phyloP scores from a whole-genome alignment of 495 filamentous ascomycete species.

The Bacidia gigantensis region DNA sequence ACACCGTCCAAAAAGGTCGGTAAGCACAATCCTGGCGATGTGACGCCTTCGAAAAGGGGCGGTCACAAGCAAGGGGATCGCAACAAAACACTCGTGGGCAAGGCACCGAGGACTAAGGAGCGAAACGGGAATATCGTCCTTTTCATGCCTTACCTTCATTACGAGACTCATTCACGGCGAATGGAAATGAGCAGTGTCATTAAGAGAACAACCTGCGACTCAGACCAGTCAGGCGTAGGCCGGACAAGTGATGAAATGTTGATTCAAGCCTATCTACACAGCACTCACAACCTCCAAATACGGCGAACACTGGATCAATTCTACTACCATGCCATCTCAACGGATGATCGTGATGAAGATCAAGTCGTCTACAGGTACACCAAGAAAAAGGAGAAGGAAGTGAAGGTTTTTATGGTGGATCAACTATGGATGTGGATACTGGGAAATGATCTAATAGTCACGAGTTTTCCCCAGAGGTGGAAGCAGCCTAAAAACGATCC shows the following conservation, averaged over 20 bases:
- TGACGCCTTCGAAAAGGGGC: conserved; percentile 16
- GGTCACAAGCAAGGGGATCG: conserved; percentile 19
- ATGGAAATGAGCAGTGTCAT: conserved; percentile 49
- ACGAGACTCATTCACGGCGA: conserved; percentile 44
- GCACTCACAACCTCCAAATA: conserved; percentile 45
- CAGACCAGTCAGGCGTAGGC: conserved; percentile 17
- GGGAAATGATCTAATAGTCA: conserved; percentile 51
- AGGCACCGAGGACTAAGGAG: conserved; percentile 14
- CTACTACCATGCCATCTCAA: conserved; percentile 60
- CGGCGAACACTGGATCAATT: conserved; percentile 59
- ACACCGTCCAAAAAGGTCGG: neutral
- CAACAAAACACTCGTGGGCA: conserved; percentile 25
- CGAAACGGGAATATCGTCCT: conserved; percentile 39
- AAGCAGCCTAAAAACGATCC: conserved; percentile 55
- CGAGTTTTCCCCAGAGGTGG: conserved; percentile 56
- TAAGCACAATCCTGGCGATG: neutral
- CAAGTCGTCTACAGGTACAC: conserved; percentile 58
- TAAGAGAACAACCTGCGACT: conserved; percentile 29
- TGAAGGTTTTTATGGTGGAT: conserved; percentile 64
- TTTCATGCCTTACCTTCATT: conserved; percentile 60
- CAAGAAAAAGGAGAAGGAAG: conserved; percentile 28
- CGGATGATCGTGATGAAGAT: conserved; percentile 47
- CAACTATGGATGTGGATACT: conserved; percentile 62
- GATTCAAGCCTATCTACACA: conserved; percentile 45
- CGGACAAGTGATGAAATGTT: conserved; percentile 46